These are phyloP conservation scores for Solanum chiquidenum DNA, from an alignment of 257 asterid species.

Conservation along the genomic window DNA sequence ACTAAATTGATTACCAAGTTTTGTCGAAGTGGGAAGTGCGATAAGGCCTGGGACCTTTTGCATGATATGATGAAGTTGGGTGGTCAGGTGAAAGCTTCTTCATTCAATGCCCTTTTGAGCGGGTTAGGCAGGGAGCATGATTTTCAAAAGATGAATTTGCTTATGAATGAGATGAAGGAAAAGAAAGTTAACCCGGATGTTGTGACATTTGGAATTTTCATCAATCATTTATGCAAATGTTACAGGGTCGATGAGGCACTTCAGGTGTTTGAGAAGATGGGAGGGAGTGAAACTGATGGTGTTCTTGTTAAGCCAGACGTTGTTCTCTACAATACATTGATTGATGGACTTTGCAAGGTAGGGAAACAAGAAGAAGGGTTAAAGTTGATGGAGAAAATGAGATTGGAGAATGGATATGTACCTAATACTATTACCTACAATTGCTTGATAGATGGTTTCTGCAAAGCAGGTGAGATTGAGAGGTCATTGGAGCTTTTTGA, in stretches of 20 bases:
- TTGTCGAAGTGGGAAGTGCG: slow-evolving; percentile 33
- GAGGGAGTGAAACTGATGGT: slow-evolving; percentile 23
- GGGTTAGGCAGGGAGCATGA: slow-evolving; percentile 37
- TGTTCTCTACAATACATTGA: slow-evolving; percentile 55
- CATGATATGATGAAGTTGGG: slow-evolving; percentile 41
- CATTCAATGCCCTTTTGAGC: slow-evolving; percentile 55
- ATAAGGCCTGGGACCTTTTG: slow-evolving; percentile 56
- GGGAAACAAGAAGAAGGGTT: slow-evolving; percentile 79
- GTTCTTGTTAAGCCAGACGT: slow-evolving; percentile 43
- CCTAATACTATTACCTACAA: slow-evolving; percentile 59
- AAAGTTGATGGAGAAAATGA: slow-evolving; percentile 56
- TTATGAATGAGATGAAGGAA: slow-evolving; percentile 69
- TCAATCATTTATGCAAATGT: slow-evolving; percentile 54
- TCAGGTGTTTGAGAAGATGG: slow-evolving; percentile 57
- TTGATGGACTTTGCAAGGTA: slow-evolving; percentile 76
- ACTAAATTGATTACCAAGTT: slow-evolving; percentile 34
- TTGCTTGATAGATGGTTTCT: slow-evolving; percentile 70
- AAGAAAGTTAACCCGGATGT: slow-evolving; percentile 46
- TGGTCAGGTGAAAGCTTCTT: slow-evolving; percentile 20
- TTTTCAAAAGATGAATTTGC: slow-evolving; percentile 54
- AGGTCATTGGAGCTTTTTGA: slow-evolving; percentile 46
- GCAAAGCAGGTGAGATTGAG: slow-evolving; percentile 66
- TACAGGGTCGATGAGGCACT: slow-evolving; percentile 62
- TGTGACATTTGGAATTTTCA: slow-evolving; percentile 57
- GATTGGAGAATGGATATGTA: slow-evolving; percentile 10